Evolutionary conservation across 495 filamentous ascomycete species (phyloP).

Genomic region (Xylaria curta): DNA sequence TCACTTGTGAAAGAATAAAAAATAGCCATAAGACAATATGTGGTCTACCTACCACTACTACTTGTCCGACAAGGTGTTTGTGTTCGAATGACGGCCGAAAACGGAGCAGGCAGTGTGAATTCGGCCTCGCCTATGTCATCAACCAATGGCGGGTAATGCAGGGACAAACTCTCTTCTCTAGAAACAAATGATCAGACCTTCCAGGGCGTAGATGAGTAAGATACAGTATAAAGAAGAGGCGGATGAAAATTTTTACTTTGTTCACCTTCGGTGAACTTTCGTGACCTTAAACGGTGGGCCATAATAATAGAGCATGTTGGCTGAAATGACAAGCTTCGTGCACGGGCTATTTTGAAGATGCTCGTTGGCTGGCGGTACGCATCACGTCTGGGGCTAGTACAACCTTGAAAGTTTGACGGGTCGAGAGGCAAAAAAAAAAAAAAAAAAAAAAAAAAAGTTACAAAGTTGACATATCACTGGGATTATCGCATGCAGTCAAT

Average conservation of each 20-base stretch:
- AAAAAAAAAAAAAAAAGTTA: background rate
- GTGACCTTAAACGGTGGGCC: conserved; percentile 18
- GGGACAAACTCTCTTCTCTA: background rate
- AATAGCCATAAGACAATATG: background rate
- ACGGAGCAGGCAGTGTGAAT: conserved; percentile 16
- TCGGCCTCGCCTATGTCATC: conserved; percentile 13
- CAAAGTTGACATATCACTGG: background rate
- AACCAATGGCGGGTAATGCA: conserved; percentile 5
- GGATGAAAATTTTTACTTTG: conserved; percentile 14
- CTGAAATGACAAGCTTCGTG: conserved; percentile 15
- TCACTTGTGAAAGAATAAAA: conserved; percentile 1
- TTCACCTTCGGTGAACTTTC: conserved; percentile 8
- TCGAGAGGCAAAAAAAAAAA: conserved; percentile 9
- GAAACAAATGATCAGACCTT: background rate
- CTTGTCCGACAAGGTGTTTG: conserved; percentile 14
- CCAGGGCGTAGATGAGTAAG: conserved; percentile 14
- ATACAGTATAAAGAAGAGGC: conserved; percentile 3
- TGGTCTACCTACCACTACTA: background rate
- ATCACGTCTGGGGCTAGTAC: conserved; percentile 16
- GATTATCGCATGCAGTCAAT: background rate
- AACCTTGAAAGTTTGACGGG: background rate
- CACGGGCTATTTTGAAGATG: conserved; percentile 18
- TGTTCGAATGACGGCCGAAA: conserved; percentile 20
- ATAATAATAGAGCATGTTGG: conserved; percentile 2
- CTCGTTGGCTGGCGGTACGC: conserved; percentile 18